Percentiles rank a stretch among this genome's conserved stretches.
These are phyloP conservation scores for Coffea canephora DNA, from an alignment of 257 asterid genomes.

Conservation along the genomic window DNA sequence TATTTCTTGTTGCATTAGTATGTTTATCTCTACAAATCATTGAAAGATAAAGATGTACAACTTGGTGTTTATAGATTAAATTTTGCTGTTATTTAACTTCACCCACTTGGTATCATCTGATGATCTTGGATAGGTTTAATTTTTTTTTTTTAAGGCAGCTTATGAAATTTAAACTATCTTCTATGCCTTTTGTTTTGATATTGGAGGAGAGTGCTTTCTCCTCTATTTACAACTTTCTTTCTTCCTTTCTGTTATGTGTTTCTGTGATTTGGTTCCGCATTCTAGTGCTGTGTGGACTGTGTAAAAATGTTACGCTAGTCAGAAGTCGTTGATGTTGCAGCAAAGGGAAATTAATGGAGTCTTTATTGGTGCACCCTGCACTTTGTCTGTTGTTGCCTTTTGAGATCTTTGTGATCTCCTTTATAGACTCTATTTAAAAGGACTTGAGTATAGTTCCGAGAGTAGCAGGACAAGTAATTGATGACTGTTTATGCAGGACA, in stretches of 20 bases:
- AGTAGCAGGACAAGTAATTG: background rate
- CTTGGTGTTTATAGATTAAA: too few relatives aligned
- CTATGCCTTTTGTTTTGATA: background rate
- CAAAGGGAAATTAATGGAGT: background rate
- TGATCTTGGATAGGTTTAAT: background rate
- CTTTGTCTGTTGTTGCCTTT: background rate
- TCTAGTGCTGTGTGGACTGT: background rate
- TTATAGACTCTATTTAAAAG: background rate
- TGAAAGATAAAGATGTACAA: background rate
- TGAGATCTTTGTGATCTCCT: background rate
- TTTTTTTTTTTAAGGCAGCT: background rate
- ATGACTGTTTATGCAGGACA: constrained; percentile 42
- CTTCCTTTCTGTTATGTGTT: background rate
- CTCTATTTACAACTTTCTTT: background rate
- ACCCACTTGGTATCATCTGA: background rate
- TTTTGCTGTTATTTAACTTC: background rate
- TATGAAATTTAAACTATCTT: background rate
- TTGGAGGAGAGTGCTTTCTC: background rate
- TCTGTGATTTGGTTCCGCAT: background rate
- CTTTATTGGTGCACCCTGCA: background rate
- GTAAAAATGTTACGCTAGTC: background rate
- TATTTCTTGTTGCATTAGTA: background rate
- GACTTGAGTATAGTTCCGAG: background rate
- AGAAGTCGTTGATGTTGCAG: background rate
- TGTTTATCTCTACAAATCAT: too few relatives aligned